Percentiles rank a stretch among this genome's conserved stretches.
Evolutionary conservation across 495 filamentous ascomycete species (phyloP).

Genomic region (Hyaloscypha bicolor): DNA sequence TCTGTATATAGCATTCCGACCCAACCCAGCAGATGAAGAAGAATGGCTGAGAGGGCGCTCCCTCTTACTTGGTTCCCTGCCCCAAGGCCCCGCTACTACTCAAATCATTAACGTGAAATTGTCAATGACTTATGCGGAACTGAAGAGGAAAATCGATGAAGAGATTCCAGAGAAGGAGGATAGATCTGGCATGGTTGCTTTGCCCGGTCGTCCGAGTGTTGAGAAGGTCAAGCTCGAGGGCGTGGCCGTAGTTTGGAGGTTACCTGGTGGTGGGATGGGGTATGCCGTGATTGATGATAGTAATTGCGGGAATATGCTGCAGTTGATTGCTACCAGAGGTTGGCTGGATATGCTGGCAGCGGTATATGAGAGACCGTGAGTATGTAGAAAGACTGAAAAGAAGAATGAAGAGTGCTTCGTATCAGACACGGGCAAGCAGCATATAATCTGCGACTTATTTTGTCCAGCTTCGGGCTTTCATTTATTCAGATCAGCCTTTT

Average conservation of each 20-base stretch:
- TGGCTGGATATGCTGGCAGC: neutral
- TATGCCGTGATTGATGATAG: neutral
- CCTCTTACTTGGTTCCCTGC: neutral
- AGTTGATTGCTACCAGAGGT: neutral
- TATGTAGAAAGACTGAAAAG: neutral
- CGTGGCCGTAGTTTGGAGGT: neutral
- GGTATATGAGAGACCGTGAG: neutral
- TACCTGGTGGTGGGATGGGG: neutral
- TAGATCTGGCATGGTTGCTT: neutral
- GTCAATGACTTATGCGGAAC: neutral
- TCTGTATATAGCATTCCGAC: neutral
- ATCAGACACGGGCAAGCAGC: too few relatives aligned
- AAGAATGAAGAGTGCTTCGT: neutral
- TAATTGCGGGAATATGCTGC: neutral
- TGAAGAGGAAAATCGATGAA: neutral
- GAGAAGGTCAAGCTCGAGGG: neutral
- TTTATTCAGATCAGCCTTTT: too few relatives aligned
- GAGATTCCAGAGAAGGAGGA: neutral
- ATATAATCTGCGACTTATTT: too few relatives aligned
- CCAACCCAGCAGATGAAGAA: neutral
- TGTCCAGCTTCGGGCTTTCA: too few relatives aligned
- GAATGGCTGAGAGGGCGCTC: neutral
- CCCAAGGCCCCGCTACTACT: neutral
- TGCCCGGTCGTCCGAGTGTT: neutral
- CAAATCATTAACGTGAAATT: neutral